Conservation (phyloP, 2,329 filamentous ascomycete genomes). For the Colletotrichum sp. region DNA sequence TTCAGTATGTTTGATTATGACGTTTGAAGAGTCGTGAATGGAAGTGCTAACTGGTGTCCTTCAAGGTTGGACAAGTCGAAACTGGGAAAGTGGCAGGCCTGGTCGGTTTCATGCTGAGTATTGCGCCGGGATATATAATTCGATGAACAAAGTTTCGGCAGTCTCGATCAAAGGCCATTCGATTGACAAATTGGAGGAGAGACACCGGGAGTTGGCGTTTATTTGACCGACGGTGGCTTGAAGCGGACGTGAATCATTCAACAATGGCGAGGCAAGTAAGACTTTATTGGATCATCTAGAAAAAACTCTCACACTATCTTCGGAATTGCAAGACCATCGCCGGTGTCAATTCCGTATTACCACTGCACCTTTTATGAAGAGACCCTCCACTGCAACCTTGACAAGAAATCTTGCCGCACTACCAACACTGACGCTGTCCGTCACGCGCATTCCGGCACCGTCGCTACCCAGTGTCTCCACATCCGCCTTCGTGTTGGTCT, state of each 20-base stretch:
- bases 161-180: background rate
- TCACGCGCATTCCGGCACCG: slow-evolving; percentile 34
- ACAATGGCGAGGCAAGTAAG: background rate
- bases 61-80: background rate
- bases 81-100: background rate
- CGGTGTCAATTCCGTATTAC: background rate
- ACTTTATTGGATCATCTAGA: background rate
- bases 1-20: background rate
- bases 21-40: accelerated
- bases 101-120: background rate
- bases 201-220: background rate
- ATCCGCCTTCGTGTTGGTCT: slow-evolving; percentile 9
- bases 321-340: accelerated
- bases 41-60: background rate
- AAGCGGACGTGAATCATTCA: background rate
- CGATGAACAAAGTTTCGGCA: accelerated
- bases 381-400: slow-evolving; percentile 32
- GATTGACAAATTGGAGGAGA: accelerated
- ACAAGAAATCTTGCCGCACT: slow-evolving; percentile 38
- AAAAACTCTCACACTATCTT: accelerated
- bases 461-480: slow-evolving; percentile 32
- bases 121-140: background rate
- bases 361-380: slow-evolving; percentile 4
- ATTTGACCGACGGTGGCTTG: background rate
- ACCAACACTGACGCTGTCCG: slow-evolving; percentile 30